Conservation (phyloP, 768 basidiomycete species). For the Tubosaeta sp. region DNA sequence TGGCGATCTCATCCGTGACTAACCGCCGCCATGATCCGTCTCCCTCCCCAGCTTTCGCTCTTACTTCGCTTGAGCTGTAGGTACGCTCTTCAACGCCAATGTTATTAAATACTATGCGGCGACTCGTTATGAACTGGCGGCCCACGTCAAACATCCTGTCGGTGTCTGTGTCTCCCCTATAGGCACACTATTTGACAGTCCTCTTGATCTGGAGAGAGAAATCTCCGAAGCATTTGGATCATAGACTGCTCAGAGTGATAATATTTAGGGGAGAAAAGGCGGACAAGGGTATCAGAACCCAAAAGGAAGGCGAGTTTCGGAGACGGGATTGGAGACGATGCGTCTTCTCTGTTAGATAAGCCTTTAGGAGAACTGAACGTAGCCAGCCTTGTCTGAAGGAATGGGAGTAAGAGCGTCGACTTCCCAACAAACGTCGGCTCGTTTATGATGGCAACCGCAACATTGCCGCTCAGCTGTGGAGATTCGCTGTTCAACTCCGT, state of each 20-base stretch:
- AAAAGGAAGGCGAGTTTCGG: constrained; percentile 65
- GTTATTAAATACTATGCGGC: constrained; percentile 56
- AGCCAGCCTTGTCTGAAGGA: constrained; percentile 35
- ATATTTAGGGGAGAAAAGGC: constrained; percentile 73
- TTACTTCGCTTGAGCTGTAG: constrained; percentile 69
- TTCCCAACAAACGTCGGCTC: constrained; percentile 90
- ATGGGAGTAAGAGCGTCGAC: constrained; percentile 52
- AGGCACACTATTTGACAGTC: constrained; percentile 63
- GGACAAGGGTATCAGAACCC: constrained; percentile 82
- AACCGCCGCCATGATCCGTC: constrained; percentile 42
- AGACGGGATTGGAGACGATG: constrained; percentile 5
- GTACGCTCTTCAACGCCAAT: constrained; percentile 52
- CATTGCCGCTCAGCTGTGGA: constrained; percentile 33
- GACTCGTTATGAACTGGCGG: constrained; percentile 46
- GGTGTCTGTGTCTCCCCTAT: constrained; percentile 35
- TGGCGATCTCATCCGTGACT: constrained; percentile 43
- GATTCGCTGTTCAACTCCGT: neutral
- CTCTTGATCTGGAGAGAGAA: constrained; percentile 56
- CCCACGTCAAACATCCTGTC: constrained; percentile 32
- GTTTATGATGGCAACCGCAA: constrained; percentile 78
- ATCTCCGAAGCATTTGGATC: constrained; percentile 48
- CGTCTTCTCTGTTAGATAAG: constrained; percentile 11
- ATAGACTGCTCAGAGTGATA: constrained; percentile 57
- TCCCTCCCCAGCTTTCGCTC: constrained; percentile 28
- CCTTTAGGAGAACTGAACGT: neutral